Conservation (phyloP, 345 rosid genomes). For the Psidium friedrichsthalianum region DNA sequence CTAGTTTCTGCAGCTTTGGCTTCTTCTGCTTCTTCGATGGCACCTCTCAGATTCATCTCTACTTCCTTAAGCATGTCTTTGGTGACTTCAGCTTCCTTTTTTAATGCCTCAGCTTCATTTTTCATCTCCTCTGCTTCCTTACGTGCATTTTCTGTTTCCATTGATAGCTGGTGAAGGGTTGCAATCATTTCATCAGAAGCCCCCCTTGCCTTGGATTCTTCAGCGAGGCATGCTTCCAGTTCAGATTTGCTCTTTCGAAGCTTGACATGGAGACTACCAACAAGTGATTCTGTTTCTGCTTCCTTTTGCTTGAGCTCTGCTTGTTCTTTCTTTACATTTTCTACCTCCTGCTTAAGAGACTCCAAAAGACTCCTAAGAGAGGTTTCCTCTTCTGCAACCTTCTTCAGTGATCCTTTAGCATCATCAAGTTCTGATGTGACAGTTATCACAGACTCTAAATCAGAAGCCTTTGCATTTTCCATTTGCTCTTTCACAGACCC, state of each 20-base stretch:
- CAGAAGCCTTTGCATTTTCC: slow-evolving; percentile 69
- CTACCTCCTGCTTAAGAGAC: slow-evolving; percentile 59
- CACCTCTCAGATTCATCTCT: slow-evolving; percentile 54
- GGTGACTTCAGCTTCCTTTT: slow-evolving; percentile 51
- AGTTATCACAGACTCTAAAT: slow-evolving; percentile 53
- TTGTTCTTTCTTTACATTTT: slow-evolving; percentile 66
- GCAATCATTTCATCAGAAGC: slow-evolving; percentile 73
- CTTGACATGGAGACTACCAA: slow-evolving; percentile 73
- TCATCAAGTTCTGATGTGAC: slow-evolving; percentile 69
- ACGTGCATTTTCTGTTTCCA: slow-evolving; percentile 57
- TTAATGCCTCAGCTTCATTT: slow-evolving; percentile 52
- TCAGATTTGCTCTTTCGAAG: slow-evolving; percentile 67
- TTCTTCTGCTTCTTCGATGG: slow-evolving; percentile 81
- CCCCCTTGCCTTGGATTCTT: slow-evolving; percentile 56
- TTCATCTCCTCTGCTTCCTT: slow-evolving; percentile 72
- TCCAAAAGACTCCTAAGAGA: slow-evolving; percentile 49
- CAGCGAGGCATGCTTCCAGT: slow-evolving; percentile 54
- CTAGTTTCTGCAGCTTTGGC: slow-evolving; percentile 61
- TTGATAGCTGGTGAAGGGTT: slow-evolving; percentile 58
- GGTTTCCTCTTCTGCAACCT: slow-evolving; percentile 67
- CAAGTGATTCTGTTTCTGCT: slow-evolving; percentile 68
- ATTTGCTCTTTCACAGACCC: slow-evolving; percentile 48
- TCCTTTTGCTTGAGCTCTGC: slow-evolving; percentile 66
- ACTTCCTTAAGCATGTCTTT: slow-evolving; percentile 54
- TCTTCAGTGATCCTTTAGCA: slow-evolving; percentile 72